Conservation (phyloP, 305 asterid genomes). For the Fraxinus nigra region DNA sequence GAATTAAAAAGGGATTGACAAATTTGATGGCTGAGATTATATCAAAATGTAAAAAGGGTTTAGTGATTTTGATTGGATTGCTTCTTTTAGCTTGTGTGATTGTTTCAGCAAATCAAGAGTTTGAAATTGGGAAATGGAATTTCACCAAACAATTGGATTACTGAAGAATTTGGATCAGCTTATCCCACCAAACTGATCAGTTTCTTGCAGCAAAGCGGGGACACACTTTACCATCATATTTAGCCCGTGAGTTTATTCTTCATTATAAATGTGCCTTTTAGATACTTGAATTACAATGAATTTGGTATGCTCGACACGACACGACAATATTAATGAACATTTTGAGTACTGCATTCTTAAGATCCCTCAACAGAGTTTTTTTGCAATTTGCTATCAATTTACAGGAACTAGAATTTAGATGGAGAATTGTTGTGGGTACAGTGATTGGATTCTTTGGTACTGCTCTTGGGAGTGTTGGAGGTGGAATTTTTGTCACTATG, state of each 20-base stretch:
- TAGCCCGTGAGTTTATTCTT: conserved; percentile 56
- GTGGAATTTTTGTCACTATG: conserved; percentile 67
- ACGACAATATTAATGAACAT: background rate
- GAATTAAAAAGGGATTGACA: conserved; percentile 17
- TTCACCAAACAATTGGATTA: conserved; percentile 29
- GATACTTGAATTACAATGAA: background rate
- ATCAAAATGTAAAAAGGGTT: conserved; percentile 9
- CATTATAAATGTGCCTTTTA: background rate
- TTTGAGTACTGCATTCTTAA: background rate
- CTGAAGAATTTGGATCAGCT: conserved; percentile 25
- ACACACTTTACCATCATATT: conserved; percentile 34
- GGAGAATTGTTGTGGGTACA: conserved; percentile 50
- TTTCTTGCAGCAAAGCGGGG: conserved; percentile 26
- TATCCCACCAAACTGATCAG: conserved; percentile 30
- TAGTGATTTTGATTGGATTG: background rate
- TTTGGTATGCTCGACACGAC: background rate
- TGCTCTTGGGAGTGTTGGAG: conserved; percentile 63
- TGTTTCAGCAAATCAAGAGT: conserved; percentile 38
- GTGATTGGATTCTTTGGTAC: conserved; percentile 69
- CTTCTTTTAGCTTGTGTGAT: conserved; percentile 34
- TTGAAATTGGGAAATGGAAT: conserved; percentile 24
- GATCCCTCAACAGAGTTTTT: background rate
- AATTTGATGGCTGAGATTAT: conserved; percentile 36
- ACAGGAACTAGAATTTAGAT: conserved; percentile 56
- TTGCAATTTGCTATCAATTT: background rate